These are phyloP conservation scores for Apiotrichum laibachii DNA, from an alignment of 1,284 basidiomycete genomes.

Conservation along the genomic window DNA sequence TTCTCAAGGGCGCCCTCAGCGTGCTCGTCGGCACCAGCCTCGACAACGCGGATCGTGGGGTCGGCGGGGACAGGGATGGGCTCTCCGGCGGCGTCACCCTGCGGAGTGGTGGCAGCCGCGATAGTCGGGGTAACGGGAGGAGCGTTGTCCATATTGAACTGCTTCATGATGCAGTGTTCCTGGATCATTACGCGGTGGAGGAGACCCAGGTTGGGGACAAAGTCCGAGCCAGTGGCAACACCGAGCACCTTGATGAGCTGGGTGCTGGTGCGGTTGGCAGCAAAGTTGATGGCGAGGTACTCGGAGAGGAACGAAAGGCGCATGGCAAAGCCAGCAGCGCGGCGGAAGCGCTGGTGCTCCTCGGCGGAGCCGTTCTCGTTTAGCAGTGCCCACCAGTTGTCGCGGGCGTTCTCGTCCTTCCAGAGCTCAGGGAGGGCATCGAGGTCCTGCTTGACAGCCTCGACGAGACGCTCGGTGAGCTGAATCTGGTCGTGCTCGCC, in stretches of 20 bases:
- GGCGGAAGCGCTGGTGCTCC: constrained; percentile 12
- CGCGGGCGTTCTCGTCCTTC: constrained; percentile 55
- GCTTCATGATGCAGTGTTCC: constrained; percentile 60
- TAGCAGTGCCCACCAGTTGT: constrained; percentile 57
- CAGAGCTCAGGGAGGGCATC: constrained; percentile 71
- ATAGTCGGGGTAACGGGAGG: neutral
- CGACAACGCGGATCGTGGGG: constrained; percentile 5
- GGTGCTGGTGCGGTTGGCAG: constrained; percentile 61
- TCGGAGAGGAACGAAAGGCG: constrained; percentile 64
- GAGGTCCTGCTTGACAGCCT: constrained; percentile 69
- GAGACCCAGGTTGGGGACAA: constrained; percentile 71
- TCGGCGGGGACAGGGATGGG: neutral
- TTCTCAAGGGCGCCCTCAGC: neutral
- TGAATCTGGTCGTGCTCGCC: constrained; percentile 78
- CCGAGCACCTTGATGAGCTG: constrained; percentile 73
- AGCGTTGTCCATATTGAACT: constrained; percentile 36
- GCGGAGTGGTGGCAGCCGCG: neutral
- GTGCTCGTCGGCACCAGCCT: constrained; percentile 1
- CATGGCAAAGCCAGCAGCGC: constrained; percentile 56
- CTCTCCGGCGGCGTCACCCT: neutral
- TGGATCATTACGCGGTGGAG: constrained; percentile 73
- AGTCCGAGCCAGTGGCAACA: constrained; percentile 61
- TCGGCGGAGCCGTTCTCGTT: constrained; percentile 18
- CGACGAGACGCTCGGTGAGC: constrained; percentile 69
- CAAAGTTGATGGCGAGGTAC: constrained; percentile 60